These are phyloP conservation scores for Daldinia childiae DNA, from an alignment of 495 filamentous ascomycete species.

Conservation along the genomic window DNA sequence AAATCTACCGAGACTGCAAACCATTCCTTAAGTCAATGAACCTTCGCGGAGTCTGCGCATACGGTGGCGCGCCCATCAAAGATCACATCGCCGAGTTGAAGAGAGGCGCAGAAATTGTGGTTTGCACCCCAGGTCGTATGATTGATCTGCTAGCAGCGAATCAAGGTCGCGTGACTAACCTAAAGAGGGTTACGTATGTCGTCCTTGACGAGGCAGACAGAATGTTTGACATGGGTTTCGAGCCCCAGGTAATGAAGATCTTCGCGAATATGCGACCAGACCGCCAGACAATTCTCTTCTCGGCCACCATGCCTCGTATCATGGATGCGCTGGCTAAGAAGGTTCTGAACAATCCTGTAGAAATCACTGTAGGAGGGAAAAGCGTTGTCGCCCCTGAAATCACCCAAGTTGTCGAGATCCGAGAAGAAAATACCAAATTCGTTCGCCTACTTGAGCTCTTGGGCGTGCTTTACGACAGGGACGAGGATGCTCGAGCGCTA, in stretches of 20 bases:
- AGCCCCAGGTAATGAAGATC: conserved; percentile 98
- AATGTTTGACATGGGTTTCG: conserved; percentile 99
- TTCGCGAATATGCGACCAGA: conserved; percentile 89
- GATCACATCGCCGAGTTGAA: conserved; percentile 98
- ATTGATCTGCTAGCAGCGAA: conserved; percentile 96
- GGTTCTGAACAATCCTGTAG: conserved; percentile 82
- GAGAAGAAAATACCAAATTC: conserved; percentile 85
- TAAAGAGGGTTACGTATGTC: conserved; percentile 87
- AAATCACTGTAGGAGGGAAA: conserved; percentile 90
- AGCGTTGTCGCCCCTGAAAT: conserved; percentile 96
- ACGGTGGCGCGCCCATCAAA: conserved; percentile 95
- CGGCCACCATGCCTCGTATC: conserved; percentile 92
- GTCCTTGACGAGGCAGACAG: conserved; percentile 97
- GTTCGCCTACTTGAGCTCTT: conserved; percentile 83
- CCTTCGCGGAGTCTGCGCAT: conserved; percentile 93
- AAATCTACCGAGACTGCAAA: conserved; percentile 94
- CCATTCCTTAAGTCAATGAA: conserved; percentile 90
- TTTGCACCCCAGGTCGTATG: conserved; percentile 95
- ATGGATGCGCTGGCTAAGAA: conserved; percentile 94
- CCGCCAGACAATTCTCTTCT: conserved; percentile 93
- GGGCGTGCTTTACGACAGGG: conserved; percentile 84
- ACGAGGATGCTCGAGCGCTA: conserved; percentile 87
- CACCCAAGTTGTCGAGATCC: conserved; percentile 90
- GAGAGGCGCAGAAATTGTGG: conserved; percentile 92
- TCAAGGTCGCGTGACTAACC: conserved; percentile 88